Conservation (phyloP, 2,329 filamentous ascomycete genomes). For the Zymoseptoria crescenta region DNA sequence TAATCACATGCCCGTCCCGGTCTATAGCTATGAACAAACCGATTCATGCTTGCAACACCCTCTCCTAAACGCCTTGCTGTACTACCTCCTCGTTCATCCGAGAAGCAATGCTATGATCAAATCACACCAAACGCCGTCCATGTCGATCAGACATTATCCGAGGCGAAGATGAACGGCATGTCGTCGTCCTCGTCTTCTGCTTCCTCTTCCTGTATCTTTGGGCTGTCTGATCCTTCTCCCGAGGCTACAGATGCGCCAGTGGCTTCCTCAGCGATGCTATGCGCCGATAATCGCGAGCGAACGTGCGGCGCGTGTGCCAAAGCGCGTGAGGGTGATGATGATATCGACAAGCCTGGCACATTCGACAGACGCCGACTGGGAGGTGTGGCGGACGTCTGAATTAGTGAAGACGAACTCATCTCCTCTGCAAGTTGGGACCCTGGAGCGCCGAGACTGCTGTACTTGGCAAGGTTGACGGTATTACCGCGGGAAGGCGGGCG, state of each 20-base stretch:
- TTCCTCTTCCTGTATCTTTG: constrained; percentile 15
- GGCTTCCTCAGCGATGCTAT: constrained; percentile 63
- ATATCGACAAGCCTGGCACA: constrained; percentile 63
- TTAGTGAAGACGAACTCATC: constrained; percentile 79
- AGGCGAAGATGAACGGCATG: constrained; percentile 25
- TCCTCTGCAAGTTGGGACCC: constrained; percentile 86
- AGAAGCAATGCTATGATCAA: not conserved
- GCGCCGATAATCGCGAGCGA: constrained; percentile 84
- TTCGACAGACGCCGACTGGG: constrained; percentile 64
- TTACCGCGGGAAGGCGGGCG: constrained; percentile 50
- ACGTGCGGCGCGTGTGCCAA: constrained; percentile 87
- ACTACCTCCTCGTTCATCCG: not conserved
- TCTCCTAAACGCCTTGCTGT: not conserved
- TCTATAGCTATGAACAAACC: not conserved
- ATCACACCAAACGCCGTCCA: not conserved
- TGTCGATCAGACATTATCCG: constrained; percentile 10
- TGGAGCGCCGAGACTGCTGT: constrained; percentile 81
- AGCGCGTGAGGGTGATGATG: constrained; percentile 79
- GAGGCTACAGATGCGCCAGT: constrained; percentile 20
- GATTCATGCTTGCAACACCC: not conserved
- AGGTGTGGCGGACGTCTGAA: constrained; percentile 75
- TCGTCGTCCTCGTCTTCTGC: constrained; percentile 19
- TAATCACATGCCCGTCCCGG: not conserved
- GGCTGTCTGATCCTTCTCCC: constrained; percentile 16
- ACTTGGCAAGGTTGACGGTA: constrained; percentile 49